A percentile compares a stretch with the other conserved stretches of the same genome.
phyloP scores from a whole-genome alignment of 139 green algal species.

The Pleodorina starrii region DNA sequence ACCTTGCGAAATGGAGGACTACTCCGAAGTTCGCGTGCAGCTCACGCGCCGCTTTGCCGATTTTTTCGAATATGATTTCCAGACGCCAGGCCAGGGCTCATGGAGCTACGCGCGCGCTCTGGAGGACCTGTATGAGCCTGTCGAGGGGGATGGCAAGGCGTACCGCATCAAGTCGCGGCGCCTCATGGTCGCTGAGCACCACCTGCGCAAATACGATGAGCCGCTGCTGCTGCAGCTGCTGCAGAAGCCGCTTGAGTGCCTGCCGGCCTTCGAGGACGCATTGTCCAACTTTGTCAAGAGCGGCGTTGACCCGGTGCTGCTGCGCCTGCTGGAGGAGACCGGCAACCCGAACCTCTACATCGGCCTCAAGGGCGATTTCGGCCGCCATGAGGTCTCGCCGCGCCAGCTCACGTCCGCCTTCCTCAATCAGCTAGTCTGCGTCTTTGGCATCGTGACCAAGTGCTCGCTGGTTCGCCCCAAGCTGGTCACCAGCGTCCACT shows the following conservation, averaged over 20 bases:
- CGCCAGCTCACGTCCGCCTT: conserved; percentile 83
- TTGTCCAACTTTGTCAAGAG: conserved; percentile 79
- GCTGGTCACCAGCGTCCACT: conserved; percentile 89
- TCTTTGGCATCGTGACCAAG: conserved; percentile 98
- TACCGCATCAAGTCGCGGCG: conserved; percentile 61
- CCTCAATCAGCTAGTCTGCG: conserved; percentile 89
- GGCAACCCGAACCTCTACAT: conserved; percentile 74
- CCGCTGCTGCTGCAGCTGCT: conserved; percentile 82
- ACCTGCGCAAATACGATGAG: conserved; percentile 86
- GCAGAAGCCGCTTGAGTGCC: conserved; percentile 78
- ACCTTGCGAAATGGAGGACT: conserved; percentile 29
- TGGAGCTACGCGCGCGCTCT: conserved; percentile 75
- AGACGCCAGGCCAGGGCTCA: conserved; percentile 57
- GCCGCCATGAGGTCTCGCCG: conserved; percentile 87
- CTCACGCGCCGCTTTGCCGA: conserved; percentile 85
- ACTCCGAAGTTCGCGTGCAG: conserved; percentile 69
- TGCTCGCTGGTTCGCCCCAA: conserved; percentile 93
- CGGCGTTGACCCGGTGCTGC: conserved; percentile 53
- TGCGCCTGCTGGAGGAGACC: conserved; percentile 62
- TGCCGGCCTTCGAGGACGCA: conserved; percentile 92
- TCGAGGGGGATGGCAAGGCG: conserved; percentile 52
- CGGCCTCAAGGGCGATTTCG: conserved; percentile 93
- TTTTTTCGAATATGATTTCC: conserved; percentile 84
- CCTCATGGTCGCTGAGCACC: conserved; percentile 77
- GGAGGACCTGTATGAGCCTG: conserved; percentile 66